Conservation (phyloP, 768 basidiomycete genomes). For the Naganishia vishniacii region DNA sequence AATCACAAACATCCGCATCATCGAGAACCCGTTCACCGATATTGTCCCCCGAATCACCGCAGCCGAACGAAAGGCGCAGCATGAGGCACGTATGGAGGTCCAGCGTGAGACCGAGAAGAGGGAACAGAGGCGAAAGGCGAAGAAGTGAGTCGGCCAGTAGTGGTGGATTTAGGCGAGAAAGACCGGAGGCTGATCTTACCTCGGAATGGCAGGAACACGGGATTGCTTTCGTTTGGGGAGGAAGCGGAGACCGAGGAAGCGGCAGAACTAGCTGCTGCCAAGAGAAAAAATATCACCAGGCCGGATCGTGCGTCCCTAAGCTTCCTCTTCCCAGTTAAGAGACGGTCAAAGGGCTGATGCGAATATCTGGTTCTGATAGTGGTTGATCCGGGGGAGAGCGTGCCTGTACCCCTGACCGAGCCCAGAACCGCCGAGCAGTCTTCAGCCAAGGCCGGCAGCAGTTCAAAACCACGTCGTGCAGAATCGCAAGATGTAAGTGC, state of each 20-base stretch:
- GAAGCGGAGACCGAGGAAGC: slow-evolving; percentile 60
- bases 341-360: too few relatives aligned
- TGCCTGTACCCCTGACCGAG: not conserved
- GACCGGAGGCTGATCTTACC: not conserved
- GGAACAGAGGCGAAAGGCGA: slow-evolving; percentile 62
- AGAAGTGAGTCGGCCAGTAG: slow-evolving; percentile 61
- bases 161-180: not conserved
- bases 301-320: slow-evolving; percentile 75
- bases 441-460: not conserved
- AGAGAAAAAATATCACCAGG: slow-evolving; percentile 76
- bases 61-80: slow-evolving; percentile 78
- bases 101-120: slow-evolving; percentile 38
- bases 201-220: slow-evolving; percentile 64
- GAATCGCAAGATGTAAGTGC: not conserved
- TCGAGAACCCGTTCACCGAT: slow-evolving; percentile 92
- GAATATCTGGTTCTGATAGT: not conserved
- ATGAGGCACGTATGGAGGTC: slow-evolving; percentile 55
- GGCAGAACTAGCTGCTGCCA: slow-evolving; percentile 54
- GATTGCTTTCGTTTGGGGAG: slow-evolving; percentile 79
- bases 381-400: slow-evolving; percentile 12
- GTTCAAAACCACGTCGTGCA: too few relatives aligned
- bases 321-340: too few relatives aligned
- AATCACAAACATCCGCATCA: slow-evolving; percentile 73
- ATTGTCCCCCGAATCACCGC: slow-evolving; percentile 95
- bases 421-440: not conserved